Evolutionary conservation across 495 filamentous ascomycete genomes (phyloP).

Genomic region (Clohesyomyces aquaticus): DNA sequence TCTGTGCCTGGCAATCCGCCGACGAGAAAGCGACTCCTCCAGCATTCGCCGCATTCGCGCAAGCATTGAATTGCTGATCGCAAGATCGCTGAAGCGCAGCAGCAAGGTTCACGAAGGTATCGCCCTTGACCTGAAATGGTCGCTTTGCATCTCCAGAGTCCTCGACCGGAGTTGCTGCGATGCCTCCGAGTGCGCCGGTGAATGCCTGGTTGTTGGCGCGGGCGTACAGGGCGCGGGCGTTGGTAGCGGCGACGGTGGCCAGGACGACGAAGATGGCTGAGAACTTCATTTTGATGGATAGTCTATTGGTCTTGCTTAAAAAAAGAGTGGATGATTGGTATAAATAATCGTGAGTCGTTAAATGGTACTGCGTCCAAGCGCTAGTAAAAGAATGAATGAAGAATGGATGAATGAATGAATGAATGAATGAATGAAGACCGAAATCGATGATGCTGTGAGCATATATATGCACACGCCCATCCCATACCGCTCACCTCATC

Average conservation of each 20-base stretch:
- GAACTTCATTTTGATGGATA: constrained; percentile 24
- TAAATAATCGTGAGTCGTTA: constrained; percentile 4
- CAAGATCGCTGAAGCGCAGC: constrained; percentile 37
- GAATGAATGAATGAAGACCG: background rate
- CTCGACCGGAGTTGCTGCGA: constrained; percentile 26
- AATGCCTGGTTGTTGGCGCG: constrained; percentile 33
- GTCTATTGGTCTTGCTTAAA: background rate
- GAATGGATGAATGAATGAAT: constrained; percentile 9
- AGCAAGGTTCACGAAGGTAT: constrained; percentile 37
- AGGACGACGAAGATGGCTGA: constrained; percentile 17
- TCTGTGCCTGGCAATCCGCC: constrained; percentile 31
- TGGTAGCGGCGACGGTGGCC: constrained; percentile 21
- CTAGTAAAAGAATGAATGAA: constrained; percentile 25
- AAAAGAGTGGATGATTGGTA: constrained; percentile 3
- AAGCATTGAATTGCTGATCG: constrained; percentile 41
- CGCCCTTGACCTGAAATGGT: constrained; percentile 33
- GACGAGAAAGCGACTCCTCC: constrained; percentile 21
- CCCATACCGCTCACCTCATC: background rate
- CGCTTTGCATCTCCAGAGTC: constrained; percentile 29
- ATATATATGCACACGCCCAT: constrained; percentile 18
- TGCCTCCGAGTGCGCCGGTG: constrained; percentile 33
- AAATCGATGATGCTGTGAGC: no score
- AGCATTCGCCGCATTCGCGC: constrained; percentile 36
- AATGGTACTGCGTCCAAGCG: constrained; percentile 31
- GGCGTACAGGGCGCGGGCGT: constrained; percentile 26